phyloP scores from a whole-genome alignment of 1,139 yeast species.

The Suhomyces wounanorum region DNA sequence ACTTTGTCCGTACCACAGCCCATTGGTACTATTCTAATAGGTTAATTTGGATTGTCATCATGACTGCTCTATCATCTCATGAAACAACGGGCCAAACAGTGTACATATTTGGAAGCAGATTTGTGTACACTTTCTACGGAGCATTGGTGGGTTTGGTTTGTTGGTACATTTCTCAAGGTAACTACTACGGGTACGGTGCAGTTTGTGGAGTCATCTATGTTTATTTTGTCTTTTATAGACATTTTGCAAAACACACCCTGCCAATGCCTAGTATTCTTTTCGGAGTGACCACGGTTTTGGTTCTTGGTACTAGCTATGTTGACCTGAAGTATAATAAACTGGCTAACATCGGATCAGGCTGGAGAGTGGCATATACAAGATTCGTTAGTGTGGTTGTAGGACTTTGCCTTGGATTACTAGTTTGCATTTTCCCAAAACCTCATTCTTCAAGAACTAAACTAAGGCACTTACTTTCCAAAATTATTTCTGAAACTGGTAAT shows the following conservation, averaged over 20 bases:
- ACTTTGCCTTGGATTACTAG: conserved; percentile 32
- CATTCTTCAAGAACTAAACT: conserved; percentile 33
- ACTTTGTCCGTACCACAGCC: conserved; percentile 33
- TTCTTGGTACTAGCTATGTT: conserved; percentile 40
- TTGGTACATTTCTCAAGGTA: conserved; percentile 43
- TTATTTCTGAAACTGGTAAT: conserved; percentile 30
- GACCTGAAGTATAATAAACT: conserved; percentile 23
- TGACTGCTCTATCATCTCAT: conserved; percentile 36
- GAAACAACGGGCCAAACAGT: conserved; percentile 39
- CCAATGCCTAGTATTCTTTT: conserved; percentile 34
- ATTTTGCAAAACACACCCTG: conserved; percentile 34
- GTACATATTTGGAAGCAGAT: conserved; percentile 30
- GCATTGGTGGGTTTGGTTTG: conserved; percentile 35
- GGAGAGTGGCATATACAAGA: conserved; percentile 31
- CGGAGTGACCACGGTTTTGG: conserved; percentile 34
- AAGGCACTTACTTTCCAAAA: conserved; percentile 27
- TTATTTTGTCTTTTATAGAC: conserved; percentile 31
- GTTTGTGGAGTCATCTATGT: conserved; percentile 33
- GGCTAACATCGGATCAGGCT: conserved; percentile 33
- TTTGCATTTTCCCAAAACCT: conserved; percentile 35
- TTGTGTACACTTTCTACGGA: conserved; percentile 35
- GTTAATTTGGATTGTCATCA: conserved; percentile 38
- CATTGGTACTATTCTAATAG: conserved; percentile 32
- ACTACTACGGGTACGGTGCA: conserved; percentile 34
- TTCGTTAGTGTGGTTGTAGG: conserved; percentile 36